Evolutionary conservation across 768 basidiomycete species (phyloP), one percentile per base, ranked within the genome.

Genomic region (Calvatia gigantea): DNA sequence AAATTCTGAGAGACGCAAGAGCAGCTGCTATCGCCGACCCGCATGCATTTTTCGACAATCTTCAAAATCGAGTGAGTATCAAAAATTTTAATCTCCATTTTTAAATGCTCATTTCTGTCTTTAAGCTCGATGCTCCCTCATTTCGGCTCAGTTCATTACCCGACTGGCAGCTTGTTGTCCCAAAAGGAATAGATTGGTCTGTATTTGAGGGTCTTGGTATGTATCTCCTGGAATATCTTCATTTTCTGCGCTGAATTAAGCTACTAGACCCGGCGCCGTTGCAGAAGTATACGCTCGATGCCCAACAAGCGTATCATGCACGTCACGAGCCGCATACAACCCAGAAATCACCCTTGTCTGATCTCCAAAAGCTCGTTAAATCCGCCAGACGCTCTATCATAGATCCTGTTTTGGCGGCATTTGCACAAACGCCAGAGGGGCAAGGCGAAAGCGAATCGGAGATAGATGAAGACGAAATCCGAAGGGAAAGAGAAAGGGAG

Each of bases 121-220:
- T 49, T 32, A 52, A 67, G 64, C 66, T 68, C 56, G 61, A 65
- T 57, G 63, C 67, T 57, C 54, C 51, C 53, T 63, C 74, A 58
- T 71, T 79, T 64, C 63, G 72, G 45, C 60, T 86, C 42, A 79
- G 78, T 57, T 73, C 76, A 32, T 69, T 79, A 47, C 64, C 68
- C 0, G 78, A 80, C 51, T 75, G 76, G 31, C 69, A 72, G 21
- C 70, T 80, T 2, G 61, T 43, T 1, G 63, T 81, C 4, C 81
- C 82, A 3, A 65, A 75, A 54, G 74, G 75, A 29, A 72, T 90
- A 43, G 74, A 89, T 59, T 91, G 89, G 89, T 67, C 75, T 9
- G 62, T 79, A 1, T 89, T 84, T 64, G 72, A 76, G 8, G 72
- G 74, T 5, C 72, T 73, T 61, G 87, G 88, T 89, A 64, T 47